Evolutionary conservation across 768 basidiomycete species (phyloP), one percentile per base, ranked within the genome.

Genomic region (Myochromella boudieri): DNA sequence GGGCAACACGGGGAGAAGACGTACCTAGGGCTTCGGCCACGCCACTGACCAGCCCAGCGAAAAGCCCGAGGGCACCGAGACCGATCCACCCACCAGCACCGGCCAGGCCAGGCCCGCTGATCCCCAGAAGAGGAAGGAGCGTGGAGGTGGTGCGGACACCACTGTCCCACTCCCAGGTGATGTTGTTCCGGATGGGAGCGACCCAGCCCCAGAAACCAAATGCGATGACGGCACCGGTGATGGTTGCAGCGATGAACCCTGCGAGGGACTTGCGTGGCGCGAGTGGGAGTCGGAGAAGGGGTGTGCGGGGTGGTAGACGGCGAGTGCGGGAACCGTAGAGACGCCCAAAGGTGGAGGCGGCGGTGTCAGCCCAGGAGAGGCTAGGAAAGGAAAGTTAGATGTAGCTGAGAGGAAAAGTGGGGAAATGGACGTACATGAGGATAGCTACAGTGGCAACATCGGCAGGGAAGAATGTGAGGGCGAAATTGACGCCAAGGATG

Each of bases 281-380:
- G 40, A 95, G 75, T 0, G 83, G 88, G 32, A 93, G 69, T 2
- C 55, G 75, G 63, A 69, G 70, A 60, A 66, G 60, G n/a, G 75
- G 74, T 1, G 71, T 44, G 7, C 63, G 63, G 14, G 68, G 18
- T 9, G 74, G 75, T n/a, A 77, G 64, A 32, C 64, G 67, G 34
- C 81, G 78, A 0, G 91, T 91, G 37, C 69, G 67, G n/a, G 71
- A 69, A 31, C 91, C 91, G 63, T 80, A 91, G 26, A 91, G 70
- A n/a, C 94, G 82, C 34, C 94, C 94, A 53, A 95, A 72, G 10
- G 91, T 95, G 8, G 94, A 95, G 4, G 94, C 94, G 14, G 92
- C 84, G 1, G 94, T 95, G 65, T 97, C 94, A 0, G 91, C 93
- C 94, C 94, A 97, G 25, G 92, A 93, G 38, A 97, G 82, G 51